These are phyloP conservation scores for Colletotrichum sp. DNA, from an alignment of 2,329 filamentous ascomycete species.

Conservation along the genomic window DNA sequence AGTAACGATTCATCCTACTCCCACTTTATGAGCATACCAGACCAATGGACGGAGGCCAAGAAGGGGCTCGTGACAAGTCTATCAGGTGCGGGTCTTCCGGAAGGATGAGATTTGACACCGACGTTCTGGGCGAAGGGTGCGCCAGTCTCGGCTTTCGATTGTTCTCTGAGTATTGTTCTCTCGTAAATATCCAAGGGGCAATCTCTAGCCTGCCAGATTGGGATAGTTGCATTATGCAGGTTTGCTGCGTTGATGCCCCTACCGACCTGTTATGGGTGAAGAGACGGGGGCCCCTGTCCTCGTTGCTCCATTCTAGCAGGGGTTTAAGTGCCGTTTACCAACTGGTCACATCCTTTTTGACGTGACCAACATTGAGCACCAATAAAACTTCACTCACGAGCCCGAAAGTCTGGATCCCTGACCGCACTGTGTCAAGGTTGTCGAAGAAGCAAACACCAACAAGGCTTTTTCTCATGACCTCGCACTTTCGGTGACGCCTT, in stretches of 20 bases:
- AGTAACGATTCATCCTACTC: neutral
- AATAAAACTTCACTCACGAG: neutral
- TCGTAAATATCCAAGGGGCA: neutral
- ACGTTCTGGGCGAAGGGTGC: neutral
- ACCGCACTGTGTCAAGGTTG: neutral
- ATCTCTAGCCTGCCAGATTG: neutral
- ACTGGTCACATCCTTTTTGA: neutral
- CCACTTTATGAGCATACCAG: neutral
- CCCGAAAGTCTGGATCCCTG: neutral
- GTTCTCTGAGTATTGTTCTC: neutral
- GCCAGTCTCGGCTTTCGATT: neutral
- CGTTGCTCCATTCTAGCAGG: neutral
- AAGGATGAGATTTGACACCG: neutral
- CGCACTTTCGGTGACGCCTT: neutral
- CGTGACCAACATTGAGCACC: neutral
- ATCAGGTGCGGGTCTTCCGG: neutral
- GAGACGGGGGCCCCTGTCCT: neutral
- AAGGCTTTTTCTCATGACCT: neutral
- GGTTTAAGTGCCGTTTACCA: neutral
- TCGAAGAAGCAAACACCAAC: neutral
- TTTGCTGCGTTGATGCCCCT: neutral
- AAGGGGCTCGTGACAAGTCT: neutral
- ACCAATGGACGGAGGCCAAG: neutral
- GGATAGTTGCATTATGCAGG: neutral
- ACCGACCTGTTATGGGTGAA: neutral